phyloP scores from a whole-genome alignment of 2,329 filamentous ascomycete species.

The Arthrobotrys conoides region DNA sequence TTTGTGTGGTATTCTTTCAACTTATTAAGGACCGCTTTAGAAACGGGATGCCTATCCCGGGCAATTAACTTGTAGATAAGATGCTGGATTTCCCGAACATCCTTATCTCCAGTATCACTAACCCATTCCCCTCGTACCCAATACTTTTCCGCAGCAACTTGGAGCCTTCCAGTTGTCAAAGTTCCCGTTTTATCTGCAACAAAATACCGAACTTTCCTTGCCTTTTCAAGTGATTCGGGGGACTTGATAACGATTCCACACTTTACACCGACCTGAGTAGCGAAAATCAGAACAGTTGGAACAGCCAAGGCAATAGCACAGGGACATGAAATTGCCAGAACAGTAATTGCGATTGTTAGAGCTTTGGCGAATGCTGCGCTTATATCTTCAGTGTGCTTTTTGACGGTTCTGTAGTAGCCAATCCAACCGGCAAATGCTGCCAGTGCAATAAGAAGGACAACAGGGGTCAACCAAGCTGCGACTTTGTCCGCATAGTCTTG shows the following conservation, averaged over 20 bases:
- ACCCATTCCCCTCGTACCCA: conserved; percentile 37
- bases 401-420: conserved; percentile 32
- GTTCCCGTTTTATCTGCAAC: conserved; percentile 88
- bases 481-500: conserved; percentile 79
- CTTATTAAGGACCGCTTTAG: conserved; percentile 60
- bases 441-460: conserved; percentile 30
- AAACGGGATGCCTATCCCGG: conserved; percentile 62
- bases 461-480: conserved; percentile 40
- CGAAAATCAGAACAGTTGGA: conserved; percentile 82
- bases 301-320: conserved; percentile 83
- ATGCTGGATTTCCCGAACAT: conserved; percentile 37
- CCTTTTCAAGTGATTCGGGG: conserved; percentile 75
- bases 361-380: conserved; percentile 69
- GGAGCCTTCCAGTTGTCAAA: conserved; percentile 74
- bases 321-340: conserved; percentile 83
- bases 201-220: conserved; percentile 75
- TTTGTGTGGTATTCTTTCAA: conserved; percentile 40
- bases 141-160: conserved; percentile 68
- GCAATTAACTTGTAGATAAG: conserved; percentile 39
- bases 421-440: conserved; percentile 30
- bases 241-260: conserved; percentile 79
- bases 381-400: conserved; percentile 20
- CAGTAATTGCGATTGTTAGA: conserved; percentile 80
- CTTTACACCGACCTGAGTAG: conserved; percentile 77
- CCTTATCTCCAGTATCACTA: conserved; percentile 23